Base-by-base conservation (phyloP, 2,329 filamentous ascomycete genomes). In the Pseudogymnoascus sp. region DNA sequence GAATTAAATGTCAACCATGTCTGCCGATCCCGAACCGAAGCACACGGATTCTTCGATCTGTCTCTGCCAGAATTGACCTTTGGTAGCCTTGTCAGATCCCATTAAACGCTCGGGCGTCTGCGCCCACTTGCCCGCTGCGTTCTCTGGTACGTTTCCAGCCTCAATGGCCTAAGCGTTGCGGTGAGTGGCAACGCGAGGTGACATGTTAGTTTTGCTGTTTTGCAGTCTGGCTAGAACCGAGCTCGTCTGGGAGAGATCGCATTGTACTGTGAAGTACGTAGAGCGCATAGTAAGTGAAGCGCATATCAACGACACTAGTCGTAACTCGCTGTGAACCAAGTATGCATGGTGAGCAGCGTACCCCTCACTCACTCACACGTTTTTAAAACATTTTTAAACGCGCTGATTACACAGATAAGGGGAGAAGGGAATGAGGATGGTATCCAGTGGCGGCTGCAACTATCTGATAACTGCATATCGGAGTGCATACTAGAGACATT, bases 361-460 rank as follows among this genome's bases (percentile, higher is more conserved):
- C 15, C 48, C 33, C 10, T 33, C 48, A 55, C 10, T 33, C 29
- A 21, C 21, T 33, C 48, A 29, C 9, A 33, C 48, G 31, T 18
- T 52, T 21, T 21, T 21, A 21, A 21, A 21, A 21, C 21, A 21
- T 21, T 21, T 18, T 55, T 55, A 55, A 55, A 55, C 48, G 48
- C 48, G 48, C 48, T 55, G 48, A 55, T 55, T 33, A 55, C 48
- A 55, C 48, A 55, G 48, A 55, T 55, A 55, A 55, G 48, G 31
- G 15, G 15, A 55, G 15, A 5, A 13, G 15, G 18, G 5, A 55
- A 12, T n/a, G 21, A 3, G 29, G 48, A 33, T 33, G 9, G 21
- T 55, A 21, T 33, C 5, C 5, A 55, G n/a, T 35, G 9, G 27
- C 48, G 29, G 29, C 13, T 33, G 48, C 29, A 55, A 27, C n/a